Percentiles rank a stretch among this genome's conserved stretches.
phyloP scores from a whole-genome alignment of 441 rosid species.

The Manihot esculenta region DNA sequence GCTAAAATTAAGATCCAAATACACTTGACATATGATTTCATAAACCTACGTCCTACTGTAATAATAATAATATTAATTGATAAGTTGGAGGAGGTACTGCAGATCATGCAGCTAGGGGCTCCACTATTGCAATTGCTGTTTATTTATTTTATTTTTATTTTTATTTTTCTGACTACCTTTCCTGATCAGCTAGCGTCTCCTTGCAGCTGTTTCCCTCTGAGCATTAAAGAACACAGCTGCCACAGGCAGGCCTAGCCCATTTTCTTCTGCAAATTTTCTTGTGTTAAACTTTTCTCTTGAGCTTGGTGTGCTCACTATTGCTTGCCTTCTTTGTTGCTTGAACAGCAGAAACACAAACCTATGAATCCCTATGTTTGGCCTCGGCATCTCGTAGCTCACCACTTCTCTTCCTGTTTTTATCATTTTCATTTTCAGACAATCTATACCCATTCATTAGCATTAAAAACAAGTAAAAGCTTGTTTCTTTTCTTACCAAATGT shows the following conservation, averaged over 20 bases:
- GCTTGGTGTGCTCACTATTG: conserved; percentile 44
- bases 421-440: neutral
- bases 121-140: neutral
- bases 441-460: too few species aligned
- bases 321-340: conserved; percentile 67
- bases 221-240: conserved; percentile 90
- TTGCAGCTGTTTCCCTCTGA: conserved; percentile 93
- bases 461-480: too few species aligned
- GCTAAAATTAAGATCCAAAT: too few species aligned
- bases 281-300: conserved; percentile 67
- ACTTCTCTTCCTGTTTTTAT: conserved; percentile 53
- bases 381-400: conserved; percentile 76
- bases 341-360: conserved; percentile 79
- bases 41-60: too few species aligned
- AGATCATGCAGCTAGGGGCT: neutral
- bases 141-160: neutral
- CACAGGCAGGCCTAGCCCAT: conserved; percentile 77
- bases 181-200: conserved; percentile 50
- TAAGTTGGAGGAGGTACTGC: too few species aligned
- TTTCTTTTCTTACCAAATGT: conserved; percentile 78
- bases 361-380: conserved; percentile 95
- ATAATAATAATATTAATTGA: too few species aligned
- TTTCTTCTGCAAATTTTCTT: conserved; percentile 66
- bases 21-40: too few species aligned
- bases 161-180: neutral